Conservation (phyloP, 208 protist genomes). For the Novymonas esmeraldas region DNA sequence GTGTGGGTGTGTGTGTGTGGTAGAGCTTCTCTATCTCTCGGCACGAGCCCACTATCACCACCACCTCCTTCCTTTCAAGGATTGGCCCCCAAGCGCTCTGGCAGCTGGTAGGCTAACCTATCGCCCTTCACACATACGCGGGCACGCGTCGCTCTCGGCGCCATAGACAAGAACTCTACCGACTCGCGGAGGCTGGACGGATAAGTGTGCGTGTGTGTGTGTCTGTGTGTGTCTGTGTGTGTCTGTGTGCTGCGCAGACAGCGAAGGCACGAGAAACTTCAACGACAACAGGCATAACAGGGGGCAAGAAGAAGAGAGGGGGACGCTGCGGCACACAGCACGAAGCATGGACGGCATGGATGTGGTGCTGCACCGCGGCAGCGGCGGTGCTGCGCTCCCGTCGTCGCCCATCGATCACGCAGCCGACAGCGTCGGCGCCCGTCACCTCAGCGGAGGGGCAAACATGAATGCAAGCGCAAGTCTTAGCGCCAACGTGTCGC, state of each 20-base stretch:
- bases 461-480: slow-evolving; percentile 2
- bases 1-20: no score
- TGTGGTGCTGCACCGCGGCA: slow-evolving; percentile 21
- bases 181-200: no score
- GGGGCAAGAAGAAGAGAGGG: background rate
- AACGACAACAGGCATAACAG: slow-evolving; percentile 1
- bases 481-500: slow-evolving; percentile 17
- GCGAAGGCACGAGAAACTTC: no score
- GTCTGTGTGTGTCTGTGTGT: slow-evolving; percentile 1
- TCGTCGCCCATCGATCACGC: slow-evolving; percentile 34
- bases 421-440: slow-evolving; percentile 15
- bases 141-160: background rate
- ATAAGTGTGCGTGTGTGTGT: slow-evolving; percentile 1
- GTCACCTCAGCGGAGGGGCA: slow-evolving; percentile 9
- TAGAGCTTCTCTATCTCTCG: no score
- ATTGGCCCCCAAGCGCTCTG: background rate
- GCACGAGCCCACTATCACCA: no score
- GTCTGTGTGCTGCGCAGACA: background rate
- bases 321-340: background rate
- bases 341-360: slow-evolving; percentile 25
- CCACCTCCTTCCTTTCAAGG: background rate
- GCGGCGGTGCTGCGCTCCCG: slow-evolving; percentile 20
- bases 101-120: background rate
- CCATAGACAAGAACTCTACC: no score
- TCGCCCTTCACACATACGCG: background rate